Evolutionary conservation across 129 eudicot species (phyloP).

Genomic region (Flaveria robusta): DNA sequence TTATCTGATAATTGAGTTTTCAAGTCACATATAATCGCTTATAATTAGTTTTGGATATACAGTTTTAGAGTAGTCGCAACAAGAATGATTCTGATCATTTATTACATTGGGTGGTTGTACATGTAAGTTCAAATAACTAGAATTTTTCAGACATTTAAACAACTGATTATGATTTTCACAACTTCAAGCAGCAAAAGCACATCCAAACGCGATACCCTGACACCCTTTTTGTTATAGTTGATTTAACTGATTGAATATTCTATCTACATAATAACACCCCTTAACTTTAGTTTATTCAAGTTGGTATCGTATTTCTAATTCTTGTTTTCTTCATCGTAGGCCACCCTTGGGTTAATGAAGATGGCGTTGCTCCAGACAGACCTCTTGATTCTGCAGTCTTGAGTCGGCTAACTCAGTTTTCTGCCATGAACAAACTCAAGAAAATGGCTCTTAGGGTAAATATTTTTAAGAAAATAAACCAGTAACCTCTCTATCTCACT

Average conservation of each 20-base stretch:
- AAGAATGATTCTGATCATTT: too few relatives aligned
- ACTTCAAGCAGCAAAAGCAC: too few relatives aligned
- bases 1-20: conserved; percentile 12
- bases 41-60: too few relatives aligned
- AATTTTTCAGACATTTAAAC: too few relatives aligned
- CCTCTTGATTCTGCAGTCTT: conserved; percentile 85
- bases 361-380: conserved; percentile 83
- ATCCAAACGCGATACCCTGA: neutral
- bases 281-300: neutral
- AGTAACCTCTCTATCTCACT: neutral
- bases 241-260: neutral
- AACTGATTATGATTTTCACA: too few relatives aligned
- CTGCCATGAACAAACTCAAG: conserved; percentile 82
- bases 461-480: neutral
- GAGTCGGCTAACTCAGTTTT: conserved; percentile 70
- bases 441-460: conserved; percentile 92
- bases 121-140: too few relatives aligned
- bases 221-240: neutral
- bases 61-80: too few relatives aligned
- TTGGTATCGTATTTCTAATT: neutral
- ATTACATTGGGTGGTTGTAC: too few relatives aligned
- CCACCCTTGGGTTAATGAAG: conserved; percentile 79
- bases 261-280: neutral
- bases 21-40: neutral
- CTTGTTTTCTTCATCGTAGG: conserved; percentile 38